Conservation (phyloP, 106 monocot species). For the Dioscorea zingiberensis region DNA sequence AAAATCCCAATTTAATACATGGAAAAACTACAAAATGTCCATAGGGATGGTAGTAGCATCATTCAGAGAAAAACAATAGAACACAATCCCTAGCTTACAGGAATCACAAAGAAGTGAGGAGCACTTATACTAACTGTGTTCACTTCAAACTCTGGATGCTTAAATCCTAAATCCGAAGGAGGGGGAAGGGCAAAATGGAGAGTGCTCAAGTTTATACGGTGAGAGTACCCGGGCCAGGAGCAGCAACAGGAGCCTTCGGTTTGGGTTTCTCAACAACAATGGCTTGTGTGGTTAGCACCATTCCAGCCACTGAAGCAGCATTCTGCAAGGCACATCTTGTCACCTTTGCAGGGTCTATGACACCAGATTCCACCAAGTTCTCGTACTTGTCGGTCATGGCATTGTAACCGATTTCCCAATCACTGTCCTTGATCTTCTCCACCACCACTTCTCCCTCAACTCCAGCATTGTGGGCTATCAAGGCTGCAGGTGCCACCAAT, state of each 20-base stretch:
- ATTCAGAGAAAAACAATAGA: too few relatives aligned
- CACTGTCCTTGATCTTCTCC: conserved; percentile 70
- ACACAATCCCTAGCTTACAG: too few relatives aligned
- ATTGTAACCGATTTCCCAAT: conserved; percentile 79
- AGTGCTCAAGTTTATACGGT: conserved; percentile 1
- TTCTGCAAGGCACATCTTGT: conserved; percentile 76
- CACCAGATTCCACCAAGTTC: conserved; percentile 70
- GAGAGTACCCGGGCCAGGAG: conserved; percentile 17
- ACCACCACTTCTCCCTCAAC: conserved; percentile 88
- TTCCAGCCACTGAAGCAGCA: conserved; percentile 80
- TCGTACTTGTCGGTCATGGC: conserved; percentile 78
- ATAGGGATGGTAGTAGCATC: too few relatives aligned
- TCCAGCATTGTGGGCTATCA: conserved; percentile 87
- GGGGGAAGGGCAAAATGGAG: too few relatives aligned
- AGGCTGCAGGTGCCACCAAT: conserved; percentile 57
- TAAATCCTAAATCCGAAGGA: too few relatives aligned
- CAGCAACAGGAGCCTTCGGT: conserved; percentile 38
- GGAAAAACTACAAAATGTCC: too few relatives aligned
- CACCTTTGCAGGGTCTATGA: conserved; percentile 86
- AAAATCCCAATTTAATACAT: too few relatives aligned
- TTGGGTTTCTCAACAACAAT: conserved; percentile 85
- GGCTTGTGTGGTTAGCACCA: conserved; percentile 79
- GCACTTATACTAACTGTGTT: too few relatives aligned
- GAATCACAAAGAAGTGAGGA: too few relatives aligned
- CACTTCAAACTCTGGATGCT: too few relatives aligned